Conservation (phyloP, 1,284 basidiomycete genomes). For the Heterobasidion parviporum region DNA sequence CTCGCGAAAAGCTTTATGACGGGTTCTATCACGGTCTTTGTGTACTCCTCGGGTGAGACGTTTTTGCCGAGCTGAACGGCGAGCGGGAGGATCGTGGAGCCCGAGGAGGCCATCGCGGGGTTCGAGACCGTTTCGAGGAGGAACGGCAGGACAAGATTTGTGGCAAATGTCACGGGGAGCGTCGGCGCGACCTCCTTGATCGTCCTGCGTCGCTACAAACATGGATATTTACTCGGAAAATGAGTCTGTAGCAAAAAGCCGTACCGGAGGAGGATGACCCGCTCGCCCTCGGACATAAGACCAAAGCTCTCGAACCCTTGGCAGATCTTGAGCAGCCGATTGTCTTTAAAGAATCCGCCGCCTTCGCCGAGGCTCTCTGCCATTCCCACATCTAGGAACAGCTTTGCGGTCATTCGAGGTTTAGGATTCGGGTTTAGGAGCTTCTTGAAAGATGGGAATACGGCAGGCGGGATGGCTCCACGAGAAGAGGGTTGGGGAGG, state of each 20-base stretch:
- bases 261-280: slow-evolving; percentile 64
- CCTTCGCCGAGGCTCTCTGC: slow-evolving; percentile 45
- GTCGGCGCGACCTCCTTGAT: slow-evolving; percentile 75
- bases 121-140: slow-evolving; percentile 56
- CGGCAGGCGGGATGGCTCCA: slow-evolving; percentile 66
- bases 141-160: slow-evolving; percentile 82
- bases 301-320: slow-evolving; percentile 84
- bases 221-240: neutral
- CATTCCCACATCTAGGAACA: slow-evolving; percentile 79
- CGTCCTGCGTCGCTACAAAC: slow-evolving; percentile 33
- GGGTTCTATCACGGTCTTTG: slow-evolving; percentile 63
- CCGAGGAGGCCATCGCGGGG: slow-evolving; percentile 70
- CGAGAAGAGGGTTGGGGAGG: slow-evolving; percentile 68
- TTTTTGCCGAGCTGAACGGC: slow-evolving; percentile 75
- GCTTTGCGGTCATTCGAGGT: slow-evolving; percentile 67
- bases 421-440: slow-evolving; percentile 86
- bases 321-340: slow-evolving; percentile 83
- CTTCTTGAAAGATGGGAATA: slow-evolving; percentile 83
- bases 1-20: slow-evolving; percentile 80
- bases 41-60: slow-evolving; percentile 67
- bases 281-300: slow-evolving; percentile 78
- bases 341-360: slow-evolving; percentile 78
- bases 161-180: slow-evolving; percentile 84
- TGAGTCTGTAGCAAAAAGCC: neutral
- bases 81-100: slow-evolving; percentile 74